Conservation (phyloP, 305 asterid species). For the Fraxinus albicans region DNA sequence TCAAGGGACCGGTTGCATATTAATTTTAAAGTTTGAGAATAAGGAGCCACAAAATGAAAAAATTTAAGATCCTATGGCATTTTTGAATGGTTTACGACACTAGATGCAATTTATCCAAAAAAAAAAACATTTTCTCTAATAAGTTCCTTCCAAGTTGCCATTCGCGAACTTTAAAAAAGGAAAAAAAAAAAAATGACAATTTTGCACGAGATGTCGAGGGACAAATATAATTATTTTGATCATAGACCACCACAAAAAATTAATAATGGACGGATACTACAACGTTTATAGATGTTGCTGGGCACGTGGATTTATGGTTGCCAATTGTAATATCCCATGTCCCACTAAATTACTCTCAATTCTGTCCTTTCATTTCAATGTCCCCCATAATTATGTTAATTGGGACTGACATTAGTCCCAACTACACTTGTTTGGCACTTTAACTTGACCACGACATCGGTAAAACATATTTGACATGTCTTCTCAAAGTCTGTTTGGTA, state of each 20-base stretch:
- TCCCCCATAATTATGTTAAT: not conserved
- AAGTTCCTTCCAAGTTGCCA: not conserved
- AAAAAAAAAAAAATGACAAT: not conserved
- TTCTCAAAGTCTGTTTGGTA: not conserved
- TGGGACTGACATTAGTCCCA: not conserved
- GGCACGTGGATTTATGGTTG: not conserved
- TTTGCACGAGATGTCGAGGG: not conserved
- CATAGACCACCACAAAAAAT: not conserved
- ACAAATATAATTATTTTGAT: not conserved
- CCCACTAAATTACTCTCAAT: not conserved
- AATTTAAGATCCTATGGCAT: not conserved
- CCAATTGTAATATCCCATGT: not conserved
- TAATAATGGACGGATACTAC: conserved; percentile 23
- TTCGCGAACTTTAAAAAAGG: not conserved
- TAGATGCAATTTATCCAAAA: not conserved
- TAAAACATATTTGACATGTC: not conserved
- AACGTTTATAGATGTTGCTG: conserved; percentile 25
- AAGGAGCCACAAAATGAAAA: not conserved
- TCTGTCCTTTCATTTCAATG: not conserved
- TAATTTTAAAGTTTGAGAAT: not conserved
- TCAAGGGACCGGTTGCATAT: not conserved
- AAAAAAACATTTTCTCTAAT: not conserved
- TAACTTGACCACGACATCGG: not conserved
- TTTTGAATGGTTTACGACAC: not conserved
- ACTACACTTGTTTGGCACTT: not conserved